Percentiles rank a stretch among this genome's conserved stretches.
Evolutionary conservation across 495 filamentous ascomycete species (phyloP).

Genomic region (Aspergillus bridgeri): DNA sequence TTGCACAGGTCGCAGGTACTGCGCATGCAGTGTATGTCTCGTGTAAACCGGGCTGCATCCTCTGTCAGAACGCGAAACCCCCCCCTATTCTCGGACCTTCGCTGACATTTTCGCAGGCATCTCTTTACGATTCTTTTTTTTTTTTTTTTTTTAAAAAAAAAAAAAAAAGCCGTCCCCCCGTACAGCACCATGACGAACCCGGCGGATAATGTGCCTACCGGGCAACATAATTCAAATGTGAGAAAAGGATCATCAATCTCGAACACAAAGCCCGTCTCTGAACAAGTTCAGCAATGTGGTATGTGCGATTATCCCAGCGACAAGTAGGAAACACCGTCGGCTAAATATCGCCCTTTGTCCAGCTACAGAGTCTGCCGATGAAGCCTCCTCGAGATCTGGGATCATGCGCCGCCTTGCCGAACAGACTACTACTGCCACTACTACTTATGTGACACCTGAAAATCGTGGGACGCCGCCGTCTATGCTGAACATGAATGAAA

Average conservation of each 20-base stretch:
- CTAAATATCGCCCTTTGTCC: constrained; percentile 13
- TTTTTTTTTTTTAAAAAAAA: not conserved
- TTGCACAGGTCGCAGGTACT: not conserved
- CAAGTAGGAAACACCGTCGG: not conserved
- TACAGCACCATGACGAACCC: not conserved
- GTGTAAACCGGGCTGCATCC: not conserved
- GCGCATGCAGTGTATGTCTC: not conserved
- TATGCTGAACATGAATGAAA: constrained; percentile 44
- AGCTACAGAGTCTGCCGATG: constrained; percentile 18
- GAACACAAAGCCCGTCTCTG: constrained; percentile 14
- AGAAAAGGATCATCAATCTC: constrained; percentile 10
- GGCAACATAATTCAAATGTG: not conserved
- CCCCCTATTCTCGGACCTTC: not conserved
- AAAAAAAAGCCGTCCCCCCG: too few species aligned
- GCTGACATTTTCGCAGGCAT: not conserved
- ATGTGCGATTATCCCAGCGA: constrained; percentile 10
- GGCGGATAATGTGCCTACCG: constrained; percentile 12
- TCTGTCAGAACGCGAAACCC: not conserved
- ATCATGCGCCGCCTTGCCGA: constrained; percentile 24
- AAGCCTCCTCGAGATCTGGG: constrained; percentile 16
- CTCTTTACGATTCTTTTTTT: not conserved
- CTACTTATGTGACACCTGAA: constrained; percentile 17
- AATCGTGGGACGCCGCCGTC: constrained; percentile 29
- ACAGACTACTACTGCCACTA: too few species aligned
- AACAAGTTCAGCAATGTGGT: constrained; percentile 21